Percentiles rank a stretch among this genome's conserved stretches.
Conservation (phyloP, 192 early-diverging fungal species). For the Coemansia sp. region DNA sequence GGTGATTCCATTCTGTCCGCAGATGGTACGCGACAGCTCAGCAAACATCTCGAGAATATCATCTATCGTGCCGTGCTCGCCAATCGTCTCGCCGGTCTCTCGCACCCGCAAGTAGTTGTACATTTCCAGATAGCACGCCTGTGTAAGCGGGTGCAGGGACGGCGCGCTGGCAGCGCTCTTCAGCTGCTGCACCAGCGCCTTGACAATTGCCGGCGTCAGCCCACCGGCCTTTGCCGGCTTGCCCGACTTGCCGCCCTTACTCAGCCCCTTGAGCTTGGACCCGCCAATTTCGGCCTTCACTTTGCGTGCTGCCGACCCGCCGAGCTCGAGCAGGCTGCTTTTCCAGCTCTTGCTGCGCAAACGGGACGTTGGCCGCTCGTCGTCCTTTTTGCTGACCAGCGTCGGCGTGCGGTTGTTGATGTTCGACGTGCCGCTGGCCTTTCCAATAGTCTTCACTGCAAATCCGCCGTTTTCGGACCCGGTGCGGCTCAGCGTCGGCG, state of each 20-base stretch:
- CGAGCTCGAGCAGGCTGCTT: slow-evolving; percentile 29
- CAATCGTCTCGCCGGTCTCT: slow-evolving; percentile 18
- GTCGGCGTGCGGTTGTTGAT: slow-evolving; percentile 50
- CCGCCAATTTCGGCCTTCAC: slow-evolving; percentile 36
- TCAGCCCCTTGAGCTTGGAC: slow-evolving; percentile 21
- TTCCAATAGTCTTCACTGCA: slow-evolving; percentile 29
- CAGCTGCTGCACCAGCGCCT: slow-evolving; percentile 41
- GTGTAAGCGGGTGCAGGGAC: slow-evolving; percentile 44
- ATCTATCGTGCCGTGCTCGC: slow-evolving; percentile 36
- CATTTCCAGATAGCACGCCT: slow-evolving; percentile 36
- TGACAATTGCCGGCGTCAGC: slow-evolving; percentile 29
- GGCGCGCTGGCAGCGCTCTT: slow-evolving; percentile 24
- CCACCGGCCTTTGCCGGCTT: slow-evolving; percentile 8
- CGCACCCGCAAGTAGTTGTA: slow-evolving; percentile 25
- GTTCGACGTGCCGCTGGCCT: slow-evolving; percentile 40
- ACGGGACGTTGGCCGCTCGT: not conserved
- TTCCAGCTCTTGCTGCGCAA: slow-evolving; percentile 29
- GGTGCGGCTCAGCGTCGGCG: slow-evolving; percentile 1
- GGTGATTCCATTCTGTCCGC: slow-evolving; percentile 24
- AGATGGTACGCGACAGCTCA: slow-evolving; percentile 18
- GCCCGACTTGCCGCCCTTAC: slow-evolving; percentile 6
- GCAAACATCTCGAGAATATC: slow-evolving; percentile 36
- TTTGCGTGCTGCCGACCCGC: slow-evolving; percentile 41
- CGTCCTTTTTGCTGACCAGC: slow-evolving; percentile 14
- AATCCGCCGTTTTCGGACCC: slow-evolving; percentile 5